Percentiles rank a stretch among this genome's conserved stretches.
phyloP scores from a whole-genome alignment of 371 early-diverging fungal genomes.

The Entomophthora muscae region DNA sequence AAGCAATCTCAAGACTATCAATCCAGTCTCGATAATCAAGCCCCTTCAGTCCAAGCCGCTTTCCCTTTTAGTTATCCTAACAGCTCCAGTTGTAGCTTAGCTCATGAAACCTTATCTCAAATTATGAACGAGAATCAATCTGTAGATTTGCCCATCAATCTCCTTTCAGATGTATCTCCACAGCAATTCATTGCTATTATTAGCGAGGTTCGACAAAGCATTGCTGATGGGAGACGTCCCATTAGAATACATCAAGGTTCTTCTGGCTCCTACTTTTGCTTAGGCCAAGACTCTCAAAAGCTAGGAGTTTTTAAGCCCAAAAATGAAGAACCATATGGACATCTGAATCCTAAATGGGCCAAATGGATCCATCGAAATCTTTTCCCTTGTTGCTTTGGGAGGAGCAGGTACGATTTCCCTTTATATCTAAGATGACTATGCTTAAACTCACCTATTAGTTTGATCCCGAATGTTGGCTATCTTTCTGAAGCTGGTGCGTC shows the following conservation, averaged over 20 bases:
- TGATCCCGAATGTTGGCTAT: slow-evolving; percentile 80
- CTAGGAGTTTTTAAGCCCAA: slow-evolving; percentile 88
- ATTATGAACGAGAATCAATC: background rate
- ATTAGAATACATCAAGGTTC: slow-evolving; percentile 57
- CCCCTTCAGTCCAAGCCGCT: background rate
- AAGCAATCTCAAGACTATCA: background rate
- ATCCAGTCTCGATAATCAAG: background rate
- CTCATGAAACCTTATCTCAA: background rate
- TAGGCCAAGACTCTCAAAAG: slow-evolving; percentile 42
- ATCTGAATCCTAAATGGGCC: slow-evolving; percentile 82
- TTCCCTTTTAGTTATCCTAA: background rate
- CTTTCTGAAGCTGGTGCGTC: slow-evolving; percentile 75
- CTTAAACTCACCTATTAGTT: slow-evolving; percentile 12
- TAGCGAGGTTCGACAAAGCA: slow-evolving; percentile 50
- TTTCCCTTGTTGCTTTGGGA: slow-evolving; percentile 79
- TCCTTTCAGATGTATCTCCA: background rate
- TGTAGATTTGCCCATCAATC: background rate
- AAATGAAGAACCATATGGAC: slow-evolving; percentile 86
- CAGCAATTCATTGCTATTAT: slow-evolving; percentile 37
- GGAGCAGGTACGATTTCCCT: slow-evolving; percentile 36
- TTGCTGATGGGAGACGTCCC: slow-evolving; percentile 46
- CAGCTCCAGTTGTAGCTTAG: background rate
- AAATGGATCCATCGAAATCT: slow-evolving; percentile 82
- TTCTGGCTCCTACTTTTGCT: slow-evolving; percentile 79
- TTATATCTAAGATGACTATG: background rate